A percentile compares a stretch with the other conserved stretches of the same genome.
Conservation (phyloP, 2,329 filamentous ascomycete genomes). For the Aspergillus hortae region DNA sequence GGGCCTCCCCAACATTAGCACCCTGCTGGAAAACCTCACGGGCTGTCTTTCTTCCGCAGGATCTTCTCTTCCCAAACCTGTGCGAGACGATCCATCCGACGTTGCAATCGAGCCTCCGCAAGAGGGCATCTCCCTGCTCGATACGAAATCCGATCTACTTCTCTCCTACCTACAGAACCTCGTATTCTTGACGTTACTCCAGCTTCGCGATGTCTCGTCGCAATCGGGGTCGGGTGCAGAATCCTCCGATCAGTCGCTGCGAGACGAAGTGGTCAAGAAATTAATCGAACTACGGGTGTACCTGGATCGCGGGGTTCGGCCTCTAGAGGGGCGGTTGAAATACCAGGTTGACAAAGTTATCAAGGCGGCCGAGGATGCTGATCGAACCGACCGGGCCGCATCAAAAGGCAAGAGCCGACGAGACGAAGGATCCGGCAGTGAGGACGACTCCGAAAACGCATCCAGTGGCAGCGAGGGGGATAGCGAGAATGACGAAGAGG, state of each 20-base stretch:
- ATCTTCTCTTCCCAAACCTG: slow-evolving; percentile 32
- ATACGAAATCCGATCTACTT: slow-evolving; percentile 95
- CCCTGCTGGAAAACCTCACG: slow-evolving; percentile 32
- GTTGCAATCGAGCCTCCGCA: slow-evolving; percentile 71
- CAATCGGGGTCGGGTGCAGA: slow-evolving; percentile 32
- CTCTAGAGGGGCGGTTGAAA: slow-evolving; percentile 82
- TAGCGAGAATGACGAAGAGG: slow-evolving; percentile 37
- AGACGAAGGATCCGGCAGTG: slow-evolving; percentile 26
- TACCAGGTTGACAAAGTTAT: slow-evolving; percentile 97
- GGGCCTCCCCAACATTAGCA: slow-evolving; percentile 23
- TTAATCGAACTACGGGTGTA: slow-evolving; percentile 90
- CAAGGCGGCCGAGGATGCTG: slow-evolving; percentile 66
- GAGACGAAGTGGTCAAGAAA: slow-evolving; percentile 73
- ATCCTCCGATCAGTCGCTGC: slow-evolving; percentile 40
- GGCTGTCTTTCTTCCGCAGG: slow-evolving; percentile 32
- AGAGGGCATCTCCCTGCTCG: slow-evolving; percentile 89
- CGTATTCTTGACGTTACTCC: slow-evolving; percentile 79
- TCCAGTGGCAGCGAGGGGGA: slow-evolving; percentile 24
- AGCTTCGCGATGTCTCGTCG: slow-evolving; percentile 59
- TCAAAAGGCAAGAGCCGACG: slow-evolving; percentile 29
- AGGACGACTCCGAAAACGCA: slow-evolving; percentile 22
- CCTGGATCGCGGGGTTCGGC: slow-evolving; percentile 86
- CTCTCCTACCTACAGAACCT: slow-evolving; percentile 94
- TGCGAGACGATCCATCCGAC: slow-evolving; percentile 46
- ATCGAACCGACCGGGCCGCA: slow-evolving; percentile 26